Evolutionary conservation across 2,329 filamentous ascomycete species (phyloP), one percentile per base, ranked within the genome.

Genomic region (Hymenoscyphus repandus): DNA sequence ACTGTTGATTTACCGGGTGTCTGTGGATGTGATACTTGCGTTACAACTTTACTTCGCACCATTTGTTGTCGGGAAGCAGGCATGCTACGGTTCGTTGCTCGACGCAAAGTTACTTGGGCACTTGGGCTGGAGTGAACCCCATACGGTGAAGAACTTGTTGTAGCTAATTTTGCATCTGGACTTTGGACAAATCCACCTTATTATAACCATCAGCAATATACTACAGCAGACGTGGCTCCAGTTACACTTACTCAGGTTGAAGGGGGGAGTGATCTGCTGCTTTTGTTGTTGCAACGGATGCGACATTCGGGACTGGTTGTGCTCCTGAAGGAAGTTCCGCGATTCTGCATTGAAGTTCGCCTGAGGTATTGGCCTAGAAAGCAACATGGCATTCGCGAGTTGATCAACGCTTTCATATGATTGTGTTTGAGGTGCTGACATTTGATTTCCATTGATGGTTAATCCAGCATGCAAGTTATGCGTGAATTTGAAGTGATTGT

Each of bases 211-310:
- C 45, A 65, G 54, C 13, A 45, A 39, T 40, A n/a, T 47, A 11
- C 9, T 7, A 40, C 3, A 20, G 10, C 40, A 47, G 31, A 3
- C 3, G 32, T 17, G 20, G 5, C 15, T 17, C 31, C 15, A 40
- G 27, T 34, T 31, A 37, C 9, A 55, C 58, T 57, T 54, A 67
- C 64, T 59, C 2, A 62, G 43, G 22, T 59, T 62, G 44, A 62
- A 62, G 11, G 64, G 62, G 3, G 61, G 59, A 18, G 60, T 63
- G 33, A 61, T 41, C 33, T 66, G 62, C 32, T 63, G 60, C 17
- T 44, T 58, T 27, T 54, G 59, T 9, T 51, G 55, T 32, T 65
- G 60, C 10, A 63, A 49, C 15, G 57, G 55, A 11, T 53, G 53
- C 6, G 57, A 27, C 36, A 50, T 59, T 12, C 44, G 54, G 15